Conservation (phyloP, 495 filamentous ascomycete species). For the Xylaria bambusicola region DNA sequence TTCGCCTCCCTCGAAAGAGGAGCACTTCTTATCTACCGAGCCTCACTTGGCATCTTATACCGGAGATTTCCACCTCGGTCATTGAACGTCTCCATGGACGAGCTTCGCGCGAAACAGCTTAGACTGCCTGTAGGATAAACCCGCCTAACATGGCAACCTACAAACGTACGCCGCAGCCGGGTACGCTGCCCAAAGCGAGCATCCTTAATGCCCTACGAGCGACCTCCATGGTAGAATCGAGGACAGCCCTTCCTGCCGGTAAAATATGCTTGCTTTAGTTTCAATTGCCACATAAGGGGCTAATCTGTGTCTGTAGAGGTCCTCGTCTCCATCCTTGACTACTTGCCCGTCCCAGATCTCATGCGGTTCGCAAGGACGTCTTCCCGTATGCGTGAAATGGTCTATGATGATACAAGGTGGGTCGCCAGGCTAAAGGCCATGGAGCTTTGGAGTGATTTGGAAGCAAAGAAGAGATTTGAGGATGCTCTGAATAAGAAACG, state of each 20-base stretch:
- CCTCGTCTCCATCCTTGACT: slow-evolving; percentile 82
- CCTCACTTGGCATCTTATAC: neutral
- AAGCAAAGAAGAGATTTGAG: slow-evolving; percentile 79
- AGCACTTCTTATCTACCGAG: neutral
- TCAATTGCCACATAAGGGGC: neutral
- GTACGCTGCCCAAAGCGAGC: slow-evolving; percentile 48
- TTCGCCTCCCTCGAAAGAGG: neutral
- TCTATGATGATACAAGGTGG: slow-evolving; percentile 98
- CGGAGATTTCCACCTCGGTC: neutral
- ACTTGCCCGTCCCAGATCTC: slow-evolving; percentile 80
- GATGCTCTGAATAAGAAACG: slow-evolving; percentile 67
- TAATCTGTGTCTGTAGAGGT: slow-evolving; percentile 62
- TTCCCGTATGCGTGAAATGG: slow-evolving; percentile 93
- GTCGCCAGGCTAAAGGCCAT: slow-evolving; percentile 79
- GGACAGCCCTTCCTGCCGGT: slow-evolving; percentile 80
- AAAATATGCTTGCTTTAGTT: slow-evolving; percentile 19
- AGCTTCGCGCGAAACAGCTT: neutral
- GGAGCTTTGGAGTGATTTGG: slow-evolving; percentile 89
- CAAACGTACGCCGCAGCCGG: slow-evolving; percentile 58
- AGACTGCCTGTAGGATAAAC: neutral
- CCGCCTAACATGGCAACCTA: slow-evolving; percentile 58
- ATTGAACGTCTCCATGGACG: slow-evolving; percentile 4
- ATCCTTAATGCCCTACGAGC: slow-evolving; percentile 74
- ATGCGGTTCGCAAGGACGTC: slow-evolving; percentile 86
- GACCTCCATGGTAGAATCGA: slow-evolving; percentile 72